Percentiles rank a stretch among this genome's conserved stretches.
Conservation (phyloP, 805 yeast genomes). For the Ogataea haglerorum region DNA sequence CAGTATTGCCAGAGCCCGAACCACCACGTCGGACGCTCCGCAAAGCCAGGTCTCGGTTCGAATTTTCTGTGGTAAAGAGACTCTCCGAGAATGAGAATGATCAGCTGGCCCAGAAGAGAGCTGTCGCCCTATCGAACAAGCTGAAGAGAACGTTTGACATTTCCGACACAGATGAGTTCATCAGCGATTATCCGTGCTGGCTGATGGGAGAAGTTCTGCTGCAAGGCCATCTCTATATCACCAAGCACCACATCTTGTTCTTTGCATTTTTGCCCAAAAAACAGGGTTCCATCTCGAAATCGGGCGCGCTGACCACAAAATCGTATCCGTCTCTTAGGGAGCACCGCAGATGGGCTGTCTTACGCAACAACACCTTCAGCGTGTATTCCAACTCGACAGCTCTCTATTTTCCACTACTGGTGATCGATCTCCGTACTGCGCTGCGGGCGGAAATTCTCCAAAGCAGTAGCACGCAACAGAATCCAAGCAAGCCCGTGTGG, state of each 20-base stretch:
- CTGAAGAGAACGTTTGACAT: conserved; percentile 40
- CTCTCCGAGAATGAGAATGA: conserved; percentile 21
- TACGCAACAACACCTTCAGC: conserved; percentile 65
- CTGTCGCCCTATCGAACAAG: conserved; percentile 35
- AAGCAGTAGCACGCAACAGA: conserved; percentile 11
- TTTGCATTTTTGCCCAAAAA: conserved; percentile 73
- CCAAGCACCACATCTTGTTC: conserved; percentile 61
- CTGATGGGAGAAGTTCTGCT: conserved; percentile 73
- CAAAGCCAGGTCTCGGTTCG: conserved; percentile 28
- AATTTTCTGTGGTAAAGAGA: conserved; percentile 31
- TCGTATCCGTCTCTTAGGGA: conserved; percentile 36
- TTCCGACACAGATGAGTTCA: conserved; percentile 51
- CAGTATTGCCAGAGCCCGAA: background rate
- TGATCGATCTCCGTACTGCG: conserved; percentile 69
- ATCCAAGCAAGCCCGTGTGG: conserved; percentile 37
- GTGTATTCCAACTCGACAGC: conserved; percentile 72
- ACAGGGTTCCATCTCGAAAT: conserved; percentile 39
- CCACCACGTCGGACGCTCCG: conserved; percentile 5
- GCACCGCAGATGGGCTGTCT: conserved; percentile 74
- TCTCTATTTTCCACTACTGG: conserved; percentile 75
- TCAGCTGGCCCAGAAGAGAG: conserved; percentile 27
- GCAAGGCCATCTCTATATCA: conserved; percentile 82
- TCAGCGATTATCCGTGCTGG: conserved; percentile 74
- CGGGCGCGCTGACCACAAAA: conserved; percentile 50
- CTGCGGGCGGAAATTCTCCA: conserved; percentile 51